A percentile compares a stretch with the other conserved stretches of the same genome.
Evolutionary conservation across 2,329 filamentous ascomycete species (phyloP).

Genomic region (Fusarium scirpi): DNA sequence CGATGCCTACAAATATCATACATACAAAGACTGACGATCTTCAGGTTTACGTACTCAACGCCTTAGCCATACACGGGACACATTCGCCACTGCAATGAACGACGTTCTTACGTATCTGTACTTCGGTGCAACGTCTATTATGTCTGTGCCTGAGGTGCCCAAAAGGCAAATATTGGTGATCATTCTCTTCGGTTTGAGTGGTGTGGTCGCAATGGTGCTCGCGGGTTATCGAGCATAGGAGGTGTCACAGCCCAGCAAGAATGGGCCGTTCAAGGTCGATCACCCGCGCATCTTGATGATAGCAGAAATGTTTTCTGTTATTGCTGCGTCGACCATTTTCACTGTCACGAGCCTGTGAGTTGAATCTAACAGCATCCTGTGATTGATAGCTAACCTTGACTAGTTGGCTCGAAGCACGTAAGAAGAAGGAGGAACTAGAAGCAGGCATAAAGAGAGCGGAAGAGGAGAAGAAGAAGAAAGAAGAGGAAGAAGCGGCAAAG

Average conservation of each 20-base stretch:
- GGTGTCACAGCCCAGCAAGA: neutral
- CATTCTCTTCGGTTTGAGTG: neutral
- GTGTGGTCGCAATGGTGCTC: neutral
- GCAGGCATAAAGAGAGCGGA: neutral
- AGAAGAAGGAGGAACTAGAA: neutral
- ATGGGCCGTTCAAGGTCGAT: neutral
- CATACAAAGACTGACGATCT: neutral
- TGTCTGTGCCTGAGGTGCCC: neutral
- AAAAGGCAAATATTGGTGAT: neutral
- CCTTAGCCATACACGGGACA: neutral
- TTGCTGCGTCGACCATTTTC: neutral
- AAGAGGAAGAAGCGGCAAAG: neutral
- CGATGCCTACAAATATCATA: neutral
- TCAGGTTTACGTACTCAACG: neutral
- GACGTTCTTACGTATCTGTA: neutral
- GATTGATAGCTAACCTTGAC: neutral
- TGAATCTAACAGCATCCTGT: neutral
- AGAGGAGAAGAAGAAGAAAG: neutral
- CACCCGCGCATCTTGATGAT: neutral
- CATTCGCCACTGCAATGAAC: neutral
- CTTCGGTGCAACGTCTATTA: neutral
- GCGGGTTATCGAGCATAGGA: neutral
- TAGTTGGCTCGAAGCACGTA: neutral
- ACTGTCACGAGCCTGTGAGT: neutral
- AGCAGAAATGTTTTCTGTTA: neutral